These are phyloP conservation scores for Inonotus hispidus DNA, from an alignment of 1,284 basidiomycete species.

Conservation along the genomic window DNA sequence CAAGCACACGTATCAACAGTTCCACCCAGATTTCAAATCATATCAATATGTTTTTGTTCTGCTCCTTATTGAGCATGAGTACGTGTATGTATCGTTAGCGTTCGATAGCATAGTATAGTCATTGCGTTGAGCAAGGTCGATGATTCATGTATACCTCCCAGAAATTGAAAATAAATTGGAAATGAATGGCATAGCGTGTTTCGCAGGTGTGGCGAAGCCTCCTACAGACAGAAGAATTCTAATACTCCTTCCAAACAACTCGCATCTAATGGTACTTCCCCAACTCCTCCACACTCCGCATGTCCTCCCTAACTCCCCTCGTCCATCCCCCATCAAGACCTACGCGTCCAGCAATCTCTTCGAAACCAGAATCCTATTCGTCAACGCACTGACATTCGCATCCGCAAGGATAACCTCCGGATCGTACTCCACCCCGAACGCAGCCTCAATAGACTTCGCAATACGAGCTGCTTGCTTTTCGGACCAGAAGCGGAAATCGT, in stretches of 20 bases:
- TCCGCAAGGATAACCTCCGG: conserved; percentile 90
- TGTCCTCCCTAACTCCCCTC: too few species aligned
- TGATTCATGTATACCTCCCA: too few species aligned
- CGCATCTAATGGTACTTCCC: too few species aligned
- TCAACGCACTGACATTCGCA: conserved; percentile 81
- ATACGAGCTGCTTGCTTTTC: conserved; percentile 86
- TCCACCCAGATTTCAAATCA: neutral
- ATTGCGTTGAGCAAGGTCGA: neutral
- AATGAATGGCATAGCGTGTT: too few species aligned
- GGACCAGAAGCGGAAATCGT: conserved; percentile 95
- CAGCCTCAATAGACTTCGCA: conserved; percentile 67
- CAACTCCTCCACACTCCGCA: too few species aligned
- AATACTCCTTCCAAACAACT: too few species aligned
- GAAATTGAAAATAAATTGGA: too few species aligned
- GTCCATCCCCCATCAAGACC: too few species aligned
- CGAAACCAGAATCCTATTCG: conserved; percentile 80
- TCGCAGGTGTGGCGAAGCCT: too few species aligned
- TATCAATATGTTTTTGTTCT: neutral
- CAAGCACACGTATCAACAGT: neutral
- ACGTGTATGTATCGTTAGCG: conserved; percentile 1
- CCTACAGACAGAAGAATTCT: too few species aligned
- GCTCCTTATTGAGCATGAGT: neutral
- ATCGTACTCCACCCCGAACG: conserved; percentile 84
- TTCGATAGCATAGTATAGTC: too few species aligned
- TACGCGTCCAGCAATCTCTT: conserved; percentile 51